Evolutionary conservation across 192 early-diverging fungal species (phyloP).

Genomic region (Lunasporangiospora selenospora): DNA sequence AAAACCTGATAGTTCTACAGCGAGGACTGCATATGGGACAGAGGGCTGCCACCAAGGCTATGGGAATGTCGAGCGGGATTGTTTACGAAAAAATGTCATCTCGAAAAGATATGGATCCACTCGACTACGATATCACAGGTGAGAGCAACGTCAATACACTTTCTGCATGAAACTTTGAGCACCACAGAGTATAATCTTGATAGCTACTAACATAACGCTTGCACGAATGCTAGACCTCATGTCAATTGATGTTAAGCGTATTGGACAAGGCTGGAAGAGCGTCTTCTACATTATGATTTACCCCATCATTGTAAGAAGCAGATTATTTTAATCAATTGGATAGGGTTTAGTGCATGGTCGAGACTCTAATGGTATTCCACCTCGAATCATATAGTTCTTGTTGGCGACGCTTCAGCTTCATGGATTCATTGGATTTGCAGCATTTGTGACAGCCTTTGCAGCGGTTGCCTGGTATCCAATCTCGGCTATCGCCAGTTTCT

Average conservation of each 20-base stretch:
- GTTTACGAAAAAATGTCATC: slow-evolving; percentile 43
- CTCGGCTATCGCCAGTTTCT: slow-evolving; percentile 42
- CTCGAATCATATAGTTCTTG: slow-evolving; percentile 2
- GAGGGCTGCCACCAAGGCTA: slow-evolving; percentile 30
- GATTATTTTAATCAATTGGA: no score
- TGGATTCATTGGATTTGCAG: slow-evolving; percentile 33
- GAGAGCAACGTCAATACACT: background rate
- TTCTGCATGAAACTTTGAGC: background rate
- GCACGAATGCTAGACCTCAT: slow-evolving; percentile 14
- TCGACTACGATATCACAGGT: slow-evolving; percentile 42
- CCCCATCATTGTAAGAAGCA: slow-evolving; percentile 2
- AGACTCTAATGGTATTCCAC: background rate
- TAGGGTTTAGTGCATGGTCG: no score
- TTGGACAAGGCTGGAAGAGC: slow-evolving; percentile 41
- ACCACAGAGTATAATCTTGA: no score
- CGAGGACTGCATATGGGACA: slow-evolving; percentile 42
- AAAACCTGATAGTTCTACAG: slow-evolving; percentile 13
- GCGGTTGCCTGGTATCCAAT: slow-evolving; percentile 42
- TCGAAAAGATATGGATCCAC: slow-evolving; percentile 45
- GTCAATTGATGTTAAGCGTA: slow-evolving; percentile 31
- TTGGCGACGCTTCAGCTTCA: slow-evolving; percentile 32
- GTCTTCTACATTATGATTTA: slow-evolving; percentile 34
- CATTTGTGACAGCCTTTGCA: slow-evolving; percentile 32
- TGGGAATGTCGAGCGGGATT: slow-evolving; percentile 35
- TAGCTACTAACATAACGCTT: background rate